Base-by-base conservation (phyloP, 164 flowering plant species). In the Liquidambar formosana region DNA sequence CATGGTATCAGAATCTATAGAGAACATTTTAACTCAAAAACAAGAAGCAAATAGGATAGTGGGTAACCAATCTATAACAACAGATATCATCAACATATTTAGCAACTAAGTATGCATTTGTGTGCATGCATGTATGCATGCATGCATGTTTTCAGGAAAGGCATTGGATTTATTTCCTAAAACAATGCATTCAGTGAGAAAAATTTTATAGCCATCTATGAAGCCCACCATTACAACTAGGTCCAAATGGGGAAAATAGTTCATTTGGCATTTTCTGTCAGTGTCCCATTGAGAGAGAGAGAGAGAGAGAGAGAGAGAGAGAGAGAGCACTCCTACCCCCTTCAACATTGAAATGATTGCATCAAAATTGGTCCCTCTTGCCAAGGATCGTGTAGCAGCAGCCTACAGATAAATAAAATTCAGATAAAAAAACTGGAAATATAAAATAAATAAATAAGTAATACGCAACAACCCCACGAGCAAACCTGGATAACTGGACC, bases 401-500 rank as follows among this genome's bases (percentile, higher is more conserved):
- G 99, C 99, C 97, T 94, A 49, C 38, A 64, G 19, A 60, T 56
- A 28, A 22, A 64, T 38, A 66, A 45, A 57, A n/a, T 14, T 43
- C 5, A 26, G 48, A 18, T 48, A 16, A 73, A 46, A 69, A 3
- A 38, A 65, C 3, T 47, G 16, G n/a, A 70, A 47, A 52, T 4
- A 43, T 3, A 26, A 63, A 1, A 14, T 28, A 19, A 33, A 57
- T 1, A 23, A 38, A 18, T 38, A 18, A 27, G n/a, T n/a, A n/a
- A n/a, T n/a, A n/a, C n/a, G 23, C 56, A 61, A n/a, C 26, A 19
- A 27, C 38, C 47, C 8, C 23, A 45, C 28, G 19, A 27, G 11
- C 68, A 51, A 38, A 90, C 98, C 97, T 94, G 97, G 61, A 92
- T 94, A 67, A 92, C 97, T 45, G 99, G 99, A 61, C 99, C 99